A percentile compares a stretch with the other conserved stretches of the same genome.
These are phyloP conservation scores for Graphilbum fragrans DNA, from an alignment of 2,329 filamentous ascomycete genomes.

Conservation along the genomic window DNA sequence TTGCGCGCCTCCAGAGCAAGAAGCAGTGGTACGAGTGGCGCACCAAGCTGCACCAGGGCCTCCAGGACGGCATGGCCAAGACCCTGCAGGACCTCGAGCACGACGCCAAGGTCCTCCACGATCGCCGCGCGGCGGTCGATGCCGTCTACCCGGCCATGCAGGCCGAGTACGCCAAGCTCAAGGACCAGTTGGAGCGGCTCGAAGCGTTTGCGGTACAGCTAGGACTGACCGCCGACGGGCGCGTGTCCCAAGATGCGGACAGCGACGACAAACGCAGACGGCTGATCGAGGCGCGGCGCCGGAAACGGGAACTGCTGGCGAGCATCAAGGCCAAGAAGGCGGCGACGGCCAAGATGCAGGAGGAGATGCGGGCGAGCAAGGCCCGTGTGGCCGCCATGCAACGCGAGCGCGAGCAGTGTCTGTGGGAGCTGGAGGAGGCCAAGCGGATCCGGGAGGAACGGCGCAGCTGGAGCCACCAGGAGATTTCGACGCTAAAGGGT, in stretches of 20 bases:
- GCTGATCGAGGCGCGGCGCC: constrained; percentile 58
- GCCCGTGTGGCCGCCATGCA: constrained; percentile 47
- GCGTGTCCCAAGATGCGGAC: not conserved
- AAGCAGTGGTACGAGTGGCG: constrained; percentile 98
- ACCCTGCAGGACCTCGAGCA: constrained; percentile 65
- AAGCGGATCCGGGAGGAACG: constrained; percentile 79
- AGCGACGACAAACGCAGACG: constrained; percentile 69
- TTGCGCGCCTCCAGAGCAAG: constrained; percentile 81
- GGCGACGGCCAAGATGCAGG: constrained; percentile 53
- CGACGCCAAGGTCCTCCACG: constrained; percentile 55
- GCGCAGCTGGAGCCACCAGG: constrained; percentile 74
- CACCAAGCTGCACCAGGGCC: constrained; percentile 69
- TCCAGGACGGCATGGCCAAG: constrained; percentile 67
- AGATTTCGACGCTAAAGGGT: constrained; percentile 73
- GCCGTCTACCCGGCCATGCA: constrained; percentile 53
- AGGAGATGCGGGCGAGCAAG: constrained; percentile 56
- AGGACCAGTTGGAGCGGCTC: constrained; percentile 53
- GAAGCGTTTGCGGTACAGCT: constrained; percentile 62
- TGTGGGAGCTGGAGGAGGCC: constrained; percentile 67
- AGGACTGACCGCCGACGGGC: constrained; percentile 15
- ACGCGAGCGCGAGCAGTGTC: constrained; percentile 55
- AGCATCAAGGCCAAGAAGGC: constrained; percentile 59
- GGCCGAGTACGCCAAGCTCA: constrained; percentile 47
- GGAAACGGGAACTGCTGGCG: constrained; percentile 50
- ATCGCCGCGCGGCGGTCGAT: constrained; percentile 58